Evolutionary conservation across 1,284 basidiomycete genomes (phyloP).

Genomic region (Mycosarcoma mackinlayi): DNA sequence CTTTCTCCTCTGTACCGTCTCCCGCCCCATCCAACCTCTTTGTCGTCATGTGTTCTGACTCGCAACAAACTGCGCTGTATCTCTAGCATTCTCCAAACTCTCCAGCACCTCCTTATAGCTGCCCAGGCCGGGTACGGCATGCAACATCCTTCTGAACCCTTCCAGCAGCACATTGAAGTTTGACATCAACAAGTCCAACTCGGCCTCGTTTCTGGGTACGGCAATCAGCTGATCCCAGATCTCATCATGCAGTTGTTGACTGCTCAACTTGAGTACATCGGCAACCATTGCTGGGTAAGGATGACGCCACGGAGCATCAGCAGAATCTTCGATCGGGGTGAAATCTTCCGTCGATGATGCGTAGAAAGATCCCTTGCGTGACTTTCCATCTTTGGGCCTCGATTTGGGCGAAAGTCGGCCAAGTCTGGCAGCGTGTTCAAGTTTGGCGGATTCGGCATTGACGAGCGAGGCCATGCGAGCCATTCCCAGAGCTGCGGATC

Average conservation of each 20-base stretch:
- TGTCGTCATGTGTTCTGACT: slow-evolving; percentile 19
- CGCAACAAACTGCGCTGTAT: slow-evolving; percentile 44
- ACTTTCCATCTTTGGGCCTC: slow-evolving; percentile 16
- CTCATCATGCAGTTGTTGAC: slow-evolving; percentile 42
- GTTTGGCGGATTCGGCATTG: slow-evolving; percentile 30
- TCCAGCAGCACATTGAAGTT: slow-evolving; percentile 39
- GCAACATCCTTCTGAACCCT: slow-evolving; percentile 33
- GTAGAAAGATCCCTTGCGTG: slow-evolving; percentile 32
- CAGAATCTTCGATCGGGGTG: slow-evolving; percentile 40
- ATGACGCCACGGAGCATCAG: slow-evolving; percentile 45
- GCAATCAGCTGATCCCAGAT: slow-evolving; percentile 47
- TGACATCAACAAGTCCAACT: slow-evolving; percentile 25
- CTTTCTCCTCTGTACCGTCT: not conserved
- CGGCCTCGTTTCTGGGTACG: slow-evolving; percentile 27
- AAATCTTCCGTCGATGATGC: not conserved
- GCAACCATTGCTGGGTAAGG: slow-evolving; percentile 49
- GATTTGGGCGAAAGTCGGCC: slow-evolving; percentile 10
- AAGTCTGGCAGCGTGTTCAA: slow-evolving; percentile 20
- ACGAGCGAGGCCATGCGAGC: slow-evolving; percentile 33
- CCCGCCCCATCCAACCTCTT: not conserved
- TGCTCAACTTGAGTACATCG: slow-evolving; percentile 29
- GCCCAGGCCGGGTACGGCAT: slow-evolving; percentile 37
- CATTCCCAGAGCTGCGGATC: slow-evolving; percentile 35
- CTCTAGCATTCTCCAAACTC: slow-evolving; percentile 37
- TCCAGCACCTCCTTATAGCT: slow-evolving; percentile 28